Evolutionary conservation across 208 protist species (phyloP).

Genomic region (Strigomonas culicis): DNA sequence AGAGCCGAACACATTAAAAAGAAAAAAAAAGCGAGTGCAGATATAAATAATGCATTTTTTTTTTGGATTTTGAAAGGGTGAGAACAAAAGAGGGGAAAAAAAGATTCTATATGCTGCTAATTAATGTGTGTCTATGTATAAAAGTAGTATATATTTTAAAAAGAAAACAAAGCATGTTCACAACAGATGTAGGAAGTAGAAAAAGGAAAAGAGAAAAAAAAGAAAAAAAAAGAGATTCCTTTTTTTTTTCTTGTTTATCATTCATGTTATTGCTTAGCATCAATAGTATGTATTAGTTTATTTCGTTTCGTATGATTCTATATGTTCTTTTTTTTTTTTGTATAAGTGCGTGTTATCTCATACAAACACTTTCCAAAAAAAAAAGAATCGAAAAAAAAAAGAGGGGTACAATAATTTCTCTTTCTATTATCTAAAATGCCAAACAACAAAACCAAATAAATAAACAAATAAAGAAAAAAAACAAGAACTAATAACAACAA

Average conservation of each 20-base stretch:
- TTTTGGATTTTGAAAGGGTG: slow-evolving; percentile 5
- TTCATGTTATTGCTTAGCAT: not conserved
- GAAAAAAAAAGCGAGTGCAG: not conserved
- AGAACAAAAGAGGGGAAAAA: not conserved
- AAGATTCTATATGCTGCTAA: not conserved
- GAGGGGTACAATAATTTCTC: not conserved
- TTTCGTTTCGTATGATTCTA: not conserved
- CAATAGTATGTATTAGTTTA: not conserved
- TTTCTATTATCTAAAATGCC: not conserved
- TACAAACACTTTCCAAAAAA: not conserved
- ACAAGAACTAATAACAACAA: not conserved
- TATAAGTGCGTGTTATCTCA: not conserved
- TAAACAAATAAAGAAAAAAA: slow-evolving; percentile 6
- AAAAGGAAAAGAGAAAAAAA: not conserved
- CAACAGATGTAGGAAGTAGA: slow-evolving; percentile 2
- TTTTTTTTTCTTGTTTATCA: not conserved
- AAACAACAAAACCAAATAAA: not conserved
- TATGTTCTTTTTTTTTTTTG: not conserved
- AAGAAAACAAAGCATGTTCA: not conserved
- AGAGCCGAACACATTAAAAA: not conserved
- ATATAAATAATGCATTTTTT: not conserved
- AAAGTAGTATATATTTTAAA: not conserved
- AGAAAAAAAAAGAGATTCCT: not conserved
- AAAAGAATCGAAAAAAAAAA: not conserved
- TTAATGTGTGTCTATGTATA: slow-evolving; percentile 1